Evolutionary conservation across 2,329 filamentous ascomycete genomes (phyloP), one percentile per base, ranked within the genome.

Genomic region (Aureobasidium sp.): DNA sequence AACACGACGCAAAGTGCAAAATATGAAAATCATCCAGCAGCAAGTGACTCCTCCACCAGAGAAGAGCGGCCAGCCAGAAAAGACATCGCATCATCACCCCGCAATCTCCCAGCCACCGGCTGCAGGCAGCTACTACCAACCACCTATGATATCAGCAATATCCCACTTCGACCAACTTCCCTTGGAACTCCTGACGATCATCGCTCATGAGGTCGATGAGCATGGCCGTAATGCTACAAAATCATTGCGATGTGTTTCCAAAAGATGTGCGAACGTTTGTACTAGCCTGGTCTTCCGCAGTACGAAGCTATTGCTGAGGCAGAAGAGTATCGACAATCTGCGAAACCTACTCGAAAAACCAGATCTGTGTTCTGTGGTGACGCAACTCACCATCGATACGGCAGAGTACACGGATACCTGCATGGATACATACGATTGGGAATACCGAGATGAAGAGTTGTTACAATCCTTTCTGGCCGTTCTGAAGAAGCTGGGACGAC

Each of bases 351-450:
- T 57, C 10, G 54, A 57, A 8, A 51, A 51, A 42, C 27, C 53
- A 11, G 27, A 29, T 21, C 25, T 61, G 5, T 47, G 37, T 9
- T 40, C 35, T 23, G 45, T 15, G 4, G 46, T 61, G 17, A 58
- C 29, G 35, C 25, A 58, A 4, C 23, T 61, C 7, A 58, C 35
- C 4, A 43, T 61, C 38, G 43, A 61, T 25, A 61, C 60, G 4
- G 46, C 53, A 3, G 45, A 57, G 54, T 57, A 57, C 15, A 57
- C 60, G 25, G 53, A 61, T 15, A 50, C 43, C 9, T 49, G 54
- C 33, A 51, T 51, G 43, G 60, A 61, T 11, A 49, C 60, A 1
- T 55, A 57, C n/a, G 60, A 55, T 19, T 61, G 50, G 50, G 60
- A 58, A n/a, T 55, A 57, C 31, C 53, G 45, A 3, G 53, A 51